Percentiles rank a stretch among this genome's conserved stretches.
Evolutionary conservation across 176 grass and related monocot genomes (phyloP).

Genomic region (Carex kokanica): DNA sequence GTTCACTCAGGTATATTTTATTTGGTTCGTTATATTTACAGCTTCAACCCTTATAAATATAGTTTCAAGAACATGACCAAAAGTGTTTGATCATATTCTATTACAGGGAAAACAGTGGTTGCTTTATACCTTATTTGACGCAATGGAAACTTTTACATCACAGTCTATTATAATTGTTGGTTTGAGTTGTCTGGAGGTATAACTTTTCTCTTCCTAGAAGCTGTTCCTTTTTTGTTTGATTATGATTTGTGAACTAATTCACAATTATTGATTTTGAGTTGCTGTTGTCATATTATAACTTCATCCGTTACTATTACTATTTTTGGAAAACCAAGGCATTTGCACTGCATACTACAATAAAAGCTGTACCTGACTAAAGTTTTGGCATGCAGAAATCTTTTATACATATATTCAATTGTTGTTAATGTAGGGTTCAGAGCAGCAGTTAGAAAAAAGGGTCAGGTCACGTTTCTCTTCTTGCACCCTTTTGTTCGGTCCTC

Average conservation of each 20-base stretch:
- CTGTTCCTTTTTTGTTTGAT: conserved; percentile 9
- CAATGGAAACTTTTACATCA: conserved; percentile 78
- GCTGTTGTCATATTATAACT: conserved; percentile 6
- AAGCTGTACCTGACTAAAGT: background rate
- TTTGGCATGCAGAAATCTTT: conserved; percentile 6
- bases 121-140: conserved; percentile 93
- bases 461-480: conserved; percentile 83
- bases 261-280: background rate
- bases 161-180: conserved; percentile 80
- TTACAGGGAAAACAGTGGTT: conserved; percentile 89
- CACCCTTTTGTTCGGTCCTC: conserved; percentile 81
- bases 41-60: conserved; percentile 18
- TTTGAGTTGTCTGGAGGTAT: conserved; percentile 87
- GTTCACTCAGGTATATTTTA: conserved; percentile 72
- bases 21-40: conserved; percentile 26
- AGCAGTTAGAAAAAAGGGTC: conserved; percentile 94
- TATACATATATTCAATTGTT: conserved; percentile 8
- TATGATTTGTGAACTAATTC: background rate
- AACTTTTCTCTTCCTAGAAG: conserved; percentile 7
- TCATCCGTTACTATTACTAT: background rate
- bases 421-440: conserved; percentile 76
- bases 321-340: background rate
- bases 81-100: conserved; percentile 13
- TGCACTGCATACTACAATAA: conserved; percentile 12
- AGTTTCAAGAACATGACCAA: background rate